Percentiles rank a stretch among this genome's conserved stretches.
Conservation (phyloP, 257 asterid genomes). For the Osmanthus fragrans region DNA sequence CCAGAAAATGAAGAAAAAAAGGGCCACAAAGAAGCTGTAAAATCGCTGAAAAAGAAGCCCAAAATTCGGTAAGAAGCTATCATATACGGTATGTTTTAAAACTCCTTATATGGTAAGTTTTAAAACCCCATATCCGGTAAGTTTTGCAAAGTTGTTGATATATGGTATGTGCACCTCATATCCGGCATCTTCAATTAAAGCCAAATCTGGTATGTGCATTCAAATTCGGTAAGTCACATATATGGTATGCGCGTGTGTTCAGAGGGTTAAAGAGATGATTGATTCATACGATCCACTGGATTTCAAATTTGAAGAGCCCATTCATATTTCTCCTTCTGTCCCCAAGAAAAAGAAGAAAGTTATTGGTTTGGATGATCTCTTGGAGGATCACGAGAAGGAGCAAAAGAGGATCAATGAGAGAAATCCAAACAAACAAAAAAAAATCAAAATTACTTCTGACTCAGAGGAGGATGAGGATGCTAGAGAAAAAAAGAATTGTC, state of each 20-base stretch:
- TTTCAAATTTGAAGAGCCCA: constrained; percentile 70
- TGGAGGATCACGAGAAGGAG: constrained; percentile 59
- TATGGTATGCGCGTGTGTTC: neutral
- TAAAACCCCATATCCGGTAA: too few relatives aligned
- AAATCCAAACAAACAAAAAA: constrained; percentile 51
- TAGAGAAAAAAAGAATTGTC: constrained; percentile 53
- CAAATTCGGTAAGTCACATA: too few relatives aligned
- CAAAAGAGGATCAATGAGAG: constrained; percentile 52
- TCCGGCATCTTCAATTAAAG: too few relatives aligned
- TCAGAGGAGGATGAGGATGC: constrained; percentile 63
- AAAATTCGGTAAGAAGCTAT: too few relatives aligned
- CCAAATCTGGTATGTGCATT: too few relatives aligned
- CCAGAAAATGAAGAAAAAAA: too few relatives aligned
- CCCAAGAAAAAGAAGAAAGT: constrained; percentile 60
- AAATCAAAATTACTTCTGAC: constrained; percentile 37
- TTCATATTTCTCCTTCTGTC: constrained; percentile 33
- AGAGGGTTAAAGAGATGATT: constrained; percentile 33
- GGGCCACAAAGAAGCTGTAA: too few relatives aligned
- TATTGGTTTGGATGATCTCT: constrained; percentile 84
- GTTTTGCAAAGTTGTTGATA: too few relatives aligned
- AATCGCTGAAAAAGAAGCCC: too few relatives aligned
- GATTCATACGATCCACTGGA: constrained; percentile 51
- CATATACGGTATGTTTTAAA: too few relatives aligned
- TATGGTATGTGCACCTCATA: too few relatives aligned
- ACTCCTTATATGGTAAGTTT: too few relatives aligned